Percentiles rank a stretch among this genome's conserved stretches.
These are phyloP conservation scores for Tephrocybe sp. DNA, from an alignment of 768 basidiomycete genomes.

Conservation along the genomic window DNA sequence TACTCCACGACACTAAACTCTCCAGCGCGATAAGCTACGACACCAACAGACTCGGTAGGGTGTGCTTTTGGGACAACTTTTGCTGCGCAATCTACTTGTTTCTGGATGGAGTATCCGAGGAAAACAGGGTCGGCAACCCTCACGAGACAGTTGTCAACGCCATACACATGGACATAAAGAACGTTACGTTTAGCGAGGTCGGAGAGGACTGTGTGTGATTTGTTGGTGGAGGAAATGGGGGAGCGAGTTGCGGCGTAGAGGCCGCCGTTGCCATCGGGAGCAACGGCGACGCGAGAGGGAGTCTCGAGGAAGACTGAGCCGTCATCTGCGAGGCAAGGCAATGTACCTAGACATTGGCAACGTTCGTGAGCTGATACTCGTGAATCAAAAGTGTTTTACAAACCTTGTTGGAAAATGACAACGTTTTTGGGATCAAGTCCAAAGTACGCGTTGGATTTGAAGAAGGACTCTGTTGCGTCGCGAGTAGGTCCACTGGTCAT, in stretches of 20 bases:
- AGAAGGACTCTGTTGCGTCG: constrained; percentile 81
- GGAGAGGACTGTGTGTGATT: constrained; percentile 72
- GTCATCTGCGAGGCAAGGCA: constrained; percentile 92
- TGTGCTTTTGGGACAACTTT: constrained; percentile 92
- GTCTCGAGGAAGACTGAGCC: constrained; percentile 91
- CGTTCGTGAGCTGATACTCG: neutral
- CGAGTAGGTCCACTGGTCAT: constrained; percentile 99
- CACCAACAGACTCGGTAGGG: constrained; percentile 92
- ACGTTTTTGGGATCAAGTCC: constrained; percentile 80
- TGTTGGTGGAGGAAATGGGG: constrained; percentile 59
- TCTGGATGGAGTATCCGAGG: constrained; percentile 89
- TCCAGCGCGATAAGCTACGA: constrained; percentile 80
- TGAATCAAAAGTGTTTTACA: constrained; percentile 17
- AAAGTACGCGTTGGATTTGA: constrained; percentile 73
- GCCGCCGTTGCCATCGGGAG: constrained; percentile 97
- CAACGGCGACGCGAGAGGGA: constrained; percentile 79
- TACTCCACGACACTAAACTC: constrained; percentile 95
- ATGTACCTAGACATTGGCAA: constrained; percentile 59
- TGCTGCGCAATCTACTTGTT: constrained; percentile 87
- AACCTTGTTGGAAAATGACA: constrained; percentile 96
- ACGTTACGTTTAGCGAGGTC: constrained; percentile 77
- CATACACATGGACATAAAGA: constrained; percentile 90
- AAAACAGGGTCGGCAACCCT: constrained; percentile 97
- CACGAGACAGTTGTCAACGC: constrained; percentile 99
- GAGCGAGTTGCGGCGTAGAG: constrained; percentile 90